Base-by-base conservation (phyloP, 495 filamentous ascomycete genomes). In the Penicillium soppii region DNA sequence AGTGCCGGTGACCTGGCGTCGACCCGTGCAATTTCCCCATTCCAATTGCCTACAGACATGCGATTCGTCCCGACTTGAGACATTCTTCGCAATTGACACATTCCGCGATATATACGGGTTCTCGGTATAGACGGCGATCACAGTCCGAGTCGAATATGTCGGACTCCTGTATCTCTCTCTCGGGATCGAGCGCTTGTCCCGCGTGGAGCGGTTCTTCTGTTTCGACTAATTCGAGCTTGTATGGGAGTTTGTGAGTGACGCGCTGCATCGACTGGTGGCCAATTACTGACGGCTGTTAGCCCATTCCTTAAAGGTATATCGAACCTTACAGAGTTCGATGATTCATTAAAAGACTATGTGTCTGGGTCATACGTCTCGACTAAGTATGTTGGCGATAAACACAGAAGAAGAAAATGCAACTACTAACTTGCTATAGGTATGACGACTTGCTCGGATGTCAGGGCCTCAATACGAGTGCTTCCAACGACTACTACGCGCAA, bases 231-330 rank as follows among this genome's bases (percentile, higher is more conserved):
- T 71, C 69, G 30, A 73, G 70, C 42, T 65, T 95, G 41, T 78
- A 81, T 47, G 79, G 78, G 35, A 69, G 83, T 57, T 98, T 90
- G 92, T 97, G 79, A 67, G 91, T 82, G 50, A 15, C 15, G 22
- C 44, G 33, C 16, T n/a, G 10, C 15, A 22, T 20, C 17, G 22
- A 29, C 27, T 27, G 23, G 26, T 30, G 8, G n/a, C 17, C 5
- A 15, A 8, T 8, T 52, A 51, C 71, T 77, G 43, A 76, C 47
- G 5, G 30, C 36, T 29, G 43, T 27, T 60, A 97, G 92, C 71
- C 88, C 94, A 45, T 99, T 97, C 65, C 83, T 99, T 46, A 72
- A 84, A 54, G 87, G 79, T 55, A 92, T 97, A 61, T 83, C 88
- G 43, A 84, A 84, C 61, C 74, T 81, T n/a, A 68, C 80, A 22